Base-by-base conservation (phyloP, 306 rosid genomes). In the Cicer cuneatum region DNA sequence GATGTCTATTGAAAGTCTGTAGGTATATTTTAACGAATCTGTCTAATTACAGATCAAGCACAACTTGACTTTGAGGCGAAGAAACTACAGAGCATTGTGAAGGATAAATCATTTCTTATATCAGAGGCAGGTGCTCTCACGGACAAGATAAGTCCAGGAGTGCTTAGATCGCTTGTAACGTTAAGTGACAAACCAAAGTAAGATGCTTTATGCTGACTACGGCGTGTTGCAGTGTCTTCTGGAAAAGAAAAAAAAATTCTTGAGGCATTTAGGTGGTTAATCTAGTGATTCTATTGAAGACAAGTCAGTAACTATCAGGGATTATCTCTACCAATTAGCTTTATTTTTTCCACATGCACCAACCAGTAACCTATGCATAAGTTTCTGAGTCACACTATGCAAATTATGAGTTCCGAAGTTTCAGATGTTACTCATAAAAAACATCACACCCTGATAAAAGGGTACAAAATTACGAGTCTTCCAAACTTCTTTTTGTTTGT, bases 121-220 rank as follows among this genome's bases (percentile, higher is more conserved):
- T 93, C 98, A 7, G 98, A 91, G 80, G 67, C 82, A 39, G 97
- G 97, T 73, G 96, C 71, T 47, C 82, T 93, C 15, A 86, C 92
- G 8, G 97, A 93, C 77, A 84, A 70, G 85, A 84, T 93, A 65
- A 83, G 87, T 84, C 98, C 93, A 2, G 92, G 85, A 24, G 80
- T 93, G 71, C 86, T 93, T 54, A 90, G 83, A 56, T 84, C 97
- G 16, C 78, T 93, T 42, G 87, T 91, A 76, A 87, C 90, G 69
- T 78, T 93, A 47, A 75, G 81, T 80, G 98, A 93, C 87, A 91
- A 85, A 66, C 74, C 85, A 62, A 86, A 83, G 75, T 84, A 86
- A 83, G 53, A 19, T 69, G 81, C 51, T 42, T n/a, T 78, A 21
- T 48, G 46, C 71, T 39, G 21, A 72, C 42, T 19, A 14, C 38